phyloP scores from a whole-genome alignment of 768 basidiomycete species.

The Boletus coccyginus region DNA sequence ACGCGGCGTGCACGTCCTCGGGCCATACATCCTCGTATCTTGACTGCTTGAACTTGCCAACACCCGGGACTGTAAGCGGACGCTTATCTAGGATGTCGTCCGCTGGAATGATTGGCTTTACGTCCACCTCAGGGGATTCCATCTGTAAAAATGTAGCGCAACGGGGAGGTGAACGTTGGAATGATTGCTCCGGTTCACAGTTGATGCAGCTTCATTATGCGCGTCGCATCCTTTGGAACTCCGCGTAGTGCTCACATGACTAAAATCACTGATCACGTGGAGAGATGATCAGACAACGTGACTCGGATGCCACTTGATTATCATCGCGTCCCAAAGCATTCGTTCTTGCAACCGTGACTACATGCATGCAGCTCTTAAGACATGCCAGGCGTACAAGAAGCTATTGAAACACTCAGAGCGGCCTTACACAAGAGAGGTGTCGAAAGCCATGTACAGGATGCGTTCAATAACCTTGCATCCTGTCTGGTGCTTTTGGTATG shows the following conservation, averaged over 20 bases:
- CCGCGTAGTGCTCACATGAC: constrained; percentile 28
- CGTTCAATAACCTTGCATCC: constrained; percentile 41
- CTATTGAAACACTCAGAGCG: constrained; percentile 32
- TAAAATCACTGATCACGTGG: constrained; percentile 30
- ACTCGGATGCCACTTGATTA: background rate
- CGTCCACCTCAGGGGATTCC: constrained; percentile 18
- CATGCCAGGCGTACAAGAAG: constrained; percentile 28
- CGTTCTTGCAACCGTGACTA: background rate
- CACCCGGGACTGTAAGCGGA: background rate
- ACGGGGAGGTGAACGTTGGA: background rate
- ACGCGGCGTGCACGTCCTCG: constrained; percentile 34
- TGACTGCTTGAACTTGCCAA: constrained; percentile 27
- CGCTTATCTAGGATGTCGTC: constrained; percentile 7
- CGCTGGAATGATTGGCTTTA: constrained; percentile 12
- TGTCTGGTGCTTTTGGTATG: constrained; percentile 44
- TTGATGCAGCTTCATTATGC: constrained; percentile 8
- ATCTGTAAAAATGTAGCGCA: constrained; percentile 20
- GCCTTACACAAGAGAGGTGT: constrained; percentile 28
- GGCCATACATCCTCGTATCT: constrained; percentile 35
- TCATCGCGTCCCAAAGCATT: background rate
- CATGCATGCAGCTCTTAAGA: background rate
- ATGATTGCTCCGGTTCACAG: background rate
- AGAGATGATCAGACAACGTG: background rate
- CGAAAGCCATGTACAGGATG: constrained; percentile 31
- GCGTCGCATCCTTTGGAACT: constrained; percentile 21